Base-by-base conservation (phyloP, 345 rosid genomes). In the Eucalyptus guilfoylei region DNA sequence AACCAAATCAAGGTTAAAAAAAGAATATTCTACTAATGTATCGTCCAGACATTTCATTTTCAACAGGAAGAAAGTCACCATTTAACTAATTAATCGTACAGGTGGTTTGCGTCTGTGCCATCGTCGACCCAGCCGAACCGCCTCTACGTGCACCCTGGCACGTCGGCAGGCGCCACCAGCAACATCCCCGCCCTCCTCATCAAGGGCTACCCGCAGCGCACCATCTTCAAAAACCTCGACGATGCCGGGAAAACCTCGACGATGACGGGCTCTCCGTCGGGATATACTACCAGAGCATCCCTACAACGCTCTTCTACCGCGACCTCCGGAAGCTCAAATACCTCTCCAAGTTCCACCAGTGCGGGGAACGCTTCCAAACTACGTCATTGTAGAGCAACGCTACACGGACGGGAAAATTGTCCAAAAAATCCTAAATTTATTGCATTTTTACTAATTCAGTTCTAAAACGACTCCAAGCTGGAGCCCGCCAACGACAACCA, bases 31-130 rank as follows among this genome's bases (percentile, higher is more conserved):
- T 14, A 17, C 16, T n/a, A 34, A 32, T 34, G 7, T 9, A 69
- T 32, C 0, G 13, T 21, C 80, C 6, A 5, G 1, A 69, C 8
- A 34, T 69, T 16, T 69, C 37, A 69, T 16, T 10, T 69, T 69
- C 24, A 9, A 7, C 23, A 3, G 11, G 21, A 67, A 67, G 4
- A n/a, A 67, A 5, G 7, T n/a, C 44, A 11, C 14, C 49, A 34
- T 37, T 34, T 32, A 13, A 3, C 14, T 48, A 37, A 4, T 16
- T 37, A 14, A 47, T 26, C 67, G 32, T 42, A 60, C 9, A 90
- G 99, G 94, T 96, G 99, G 97, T 97, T 97, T 76, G 99, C 99
- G 30, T 94, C 97, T 1, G 97, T 96, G 32, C 99, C 99, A 26
- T 58, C 98, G 30, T 97, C 97, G 3, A 96, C 99, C 24, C 99